Conservation (phyloP, 2,329 filamentous ascomycete species). For the Mycosphaerella arachidis region DNA sequence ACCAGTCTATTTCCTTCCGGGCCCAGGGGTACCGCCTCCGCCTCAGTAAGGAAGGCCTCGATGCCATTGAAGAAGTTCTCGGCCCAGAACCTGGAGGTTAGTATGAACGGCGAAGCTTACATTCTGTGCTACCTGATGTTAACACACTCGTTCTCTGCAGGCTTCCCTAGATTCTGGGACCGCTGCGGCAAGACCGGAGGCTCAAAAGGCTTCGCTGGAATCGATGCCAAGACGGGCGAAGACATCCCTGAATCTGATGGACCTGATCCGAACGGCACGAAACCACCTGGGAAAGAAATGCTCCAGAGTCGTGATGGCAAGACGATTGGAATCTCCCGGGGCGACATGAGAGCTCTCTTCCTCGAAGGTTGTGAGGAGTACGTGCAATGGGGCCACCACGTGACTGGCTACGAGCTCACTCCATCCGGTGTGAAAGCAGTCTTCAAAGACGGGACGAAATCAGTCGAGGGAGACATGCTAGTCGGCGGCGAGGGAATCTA, state of each 20-base stretch:
- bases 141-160: not conserved
- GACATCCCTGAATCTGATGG: conserved; percentile 10
- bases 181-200: conserved; percentile 58
- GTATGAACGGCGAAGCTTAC: no score
- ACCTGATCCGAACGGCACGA: not conserved
- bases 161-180: conserved; percentile 55
- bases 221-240: conserved; percentile 54
- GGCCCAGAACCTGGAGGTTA: conserved; percentile 17
- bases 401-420: conserved; percentile 57
- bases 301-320: conserved; percentile 54
- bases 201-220: conserved; percentile 42
- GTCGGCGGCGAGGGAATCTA: conserved; percentile 61
- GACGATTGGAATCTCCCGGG: conserved; percentile 58
- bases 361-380: conserved; percentile 52
- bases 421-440: conserved; percentile 51
- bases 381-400: conserved; percentile 54
- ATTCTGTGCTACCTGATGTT: no score
- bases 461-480: conserved; percentile 55
- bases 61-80: conserved; percentile 55
- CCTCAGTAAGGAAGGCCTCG: conserved; percentile 53
- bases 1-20: conserved; percentile 51
- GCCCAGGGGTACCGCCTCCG: conserved; percentile 61
- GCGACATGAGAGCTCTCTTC: conserved; percentile 59
- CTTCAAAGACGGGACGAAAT: conserved; percentile 58
- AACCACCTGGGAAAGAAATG: conserved; percentile 12